Evolutionary conservation across 1,284 basidiomycete species (phyloP).

Genomic region (Sanghuangporus sanghuang): DNA sequence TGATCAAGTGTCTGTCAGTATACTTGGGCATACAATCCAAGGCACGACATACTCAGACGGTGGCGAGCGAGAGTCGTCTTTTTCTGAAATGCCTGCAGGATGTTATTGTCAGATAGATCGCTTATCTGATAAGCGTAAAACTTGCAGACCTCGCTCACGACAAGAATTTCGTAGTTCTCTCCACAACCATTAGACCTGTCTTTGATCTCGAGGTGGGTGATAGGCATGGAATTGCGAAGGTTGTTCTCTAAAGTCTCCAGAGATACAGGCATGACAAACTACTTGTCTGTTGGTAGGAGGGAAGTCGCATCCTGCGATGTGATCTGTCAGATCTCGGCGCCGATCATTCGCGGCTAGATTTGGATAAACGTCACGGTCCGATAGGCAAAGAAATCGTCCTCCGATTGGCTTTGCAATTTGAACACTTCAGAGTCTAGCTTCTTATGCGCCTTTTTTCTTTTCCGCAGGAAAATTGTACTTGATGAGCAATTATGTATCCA

Average conservation of each 20-base stretch:
- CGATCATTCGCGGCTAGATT: too few species aligned
- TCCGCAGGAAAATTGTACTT: too few species aligned
- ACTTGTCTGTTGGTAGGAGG: background rate
- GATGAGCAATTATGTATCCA: too few species aligned
- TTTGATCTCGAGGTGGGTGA: slow-evolving; percentile 62
- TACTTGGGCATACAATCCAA: background rate
- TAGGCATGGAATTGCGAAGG: slow-evolving; percentile 53
- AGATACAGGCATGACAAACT: slow-evolving; percentile 52
- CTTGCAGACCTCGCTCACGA: slow-evolving; percentile 64
- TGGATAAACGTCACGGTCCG: too few species aligned
- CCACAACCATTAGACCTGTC: slow-evolving; percentile 77
- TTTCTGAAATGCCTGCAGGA: slow-evolving; percentile 59
- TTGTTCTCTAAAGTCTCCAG: slow-evolving; percentile 49
- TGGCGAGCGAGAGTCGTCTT: slow-evolving; percentile 71
- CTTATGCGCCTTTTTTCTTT: too few species aligned
- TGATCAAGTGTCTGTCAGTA: background rate
- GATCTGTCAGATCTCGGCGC: background rate
- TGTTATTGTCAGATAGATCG: background rate
- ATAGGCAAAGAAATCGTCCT: background rate
- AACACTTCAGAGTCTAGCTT: background rate
- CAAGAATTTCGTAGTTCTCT: slow-evolving; percentile 64
- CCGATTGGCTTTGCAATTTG: background rate
- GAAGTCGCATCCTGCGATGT: background rate
- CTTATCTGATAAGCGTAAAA: slow-evolving; percentile 13
- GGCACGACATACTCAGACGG: slow-evolving; percentile 45